Evolutionary conservation across 345 rosid species (phyloP).

Genomic region (Linum trigynum): DNA sequence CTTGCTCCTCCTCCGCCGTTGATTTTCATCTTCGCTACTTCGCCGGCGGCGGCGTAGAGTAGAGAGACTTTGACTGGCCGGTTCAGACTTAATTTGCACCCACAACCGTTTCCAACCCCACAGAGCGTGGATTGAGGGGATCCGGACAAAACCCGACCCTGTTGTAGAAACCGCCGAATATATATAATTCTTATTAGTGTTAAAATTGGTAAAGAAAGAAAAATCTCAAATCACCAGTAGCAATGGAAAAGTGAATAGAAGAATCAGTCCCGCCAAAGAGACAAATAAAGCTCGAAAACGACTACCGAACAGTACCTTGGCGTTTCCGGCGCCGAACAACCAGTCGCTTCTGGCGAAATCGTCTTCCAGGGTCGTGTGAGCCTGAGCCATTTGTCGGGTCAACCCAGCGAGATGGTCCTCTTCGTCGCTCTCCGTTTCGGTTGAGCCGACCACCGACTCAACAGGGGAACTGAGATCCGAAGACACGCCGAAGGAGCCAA

Average conservation of each 20-base stretch:
- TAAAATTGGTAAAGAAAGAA: neutral
- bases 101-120: conserved; percentile 27
- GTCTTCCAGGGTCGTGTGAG: conserved; percentile 33
- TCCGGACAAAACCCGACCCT: conserved; percentile 33
- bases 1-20: conserved; percentile 11
- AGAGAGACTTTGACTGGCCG: conserved; percentile 33
- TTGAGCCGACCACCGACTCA: conserved; percentile 42
- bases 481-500: conserved; percentile 23
- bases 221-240: neutral
- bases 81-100: conserved; percentile 26
- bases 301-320: conserved; percentile 24
- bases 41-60: conserved; percentile 47
- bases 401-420: conserved; percentile 38
- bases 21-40: conserved; percentile 34
- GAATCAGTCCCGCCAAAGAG: neutral
- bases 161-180: neutral
- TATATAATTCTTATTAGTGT: neutral
- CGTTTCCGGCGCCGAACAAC: conserved; percentile 11
- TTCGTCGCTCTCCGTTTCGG: conserved; percentile 55
- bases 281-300: neutral
- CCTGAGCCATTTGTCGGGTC: conserved; percentile 32
- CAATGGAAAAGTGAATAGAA: too few relatives aligned
- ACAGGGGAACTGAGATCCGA: conserved; percentile 51
- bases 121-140: conserved; percentile 59
- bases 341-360: conserved; percentile 18